Evolutionary conservation across 768 basidiomycete genomes (phyloP), one percentile per base, ranked within the genome.

Genomic region (Russula dissimulans): DNA sequence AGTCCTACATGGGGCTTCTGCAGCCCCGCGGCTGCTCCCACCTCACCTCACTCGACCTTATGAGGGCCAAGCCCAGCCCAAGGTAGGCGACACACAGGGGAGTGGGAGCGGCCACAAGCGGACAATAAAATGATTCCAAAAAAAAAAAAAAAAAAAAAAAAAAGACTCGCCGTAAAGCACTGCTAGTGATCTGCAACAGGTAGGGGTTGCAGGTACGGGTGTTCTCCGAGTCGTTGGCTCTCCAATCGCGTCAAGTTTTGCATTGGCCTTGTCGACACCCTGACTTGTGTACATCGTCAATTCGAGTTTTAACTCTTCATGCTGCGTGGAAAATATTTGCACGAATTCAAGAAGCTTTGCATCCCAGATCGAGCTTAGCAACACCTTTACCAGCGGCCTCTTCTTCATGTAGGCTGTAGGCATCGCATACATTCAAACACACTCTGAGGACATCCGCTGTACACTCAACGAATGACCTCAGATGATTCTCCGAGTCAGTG

Each of bases 321-420:
- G 64, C 2, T 69, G 66, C 8, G 60, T 56, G 4, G 52, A 51
- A 60, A 74, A 74, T 0, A 64, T 43, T 12, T 54, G 41, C 26
- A 70, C 56, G 47, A 66, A 74, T 1, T 43, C 48, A n/a, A 67
- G 55, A n/a, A 74, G 63, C 31, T 53, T 66, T 17, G 36, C 48
- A 46, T 73, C 69, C 72, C 73, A 73, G 26, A 64, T 11, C 1
- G 68, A 57, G 5, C 70, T 62, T 12, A 67, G 61, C 31, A 73
- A 45, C 6, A 74, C 67, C 60, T 69, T 68, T 31, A 66, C 67
- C 34, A 73, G 54, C 9, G 68, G 64, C 10, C 54, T 60, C 62
- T 71, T 73, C 66, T 71, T 71, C 4, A 60, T n/a, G n/a, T n/a
- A n/a, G n/a, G n/a, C n/a, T 54, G 54, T 73, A 74, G 3, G 70